A percentile compares a stretch with the other conserved stretches of the same genome.
Conservation (phyloP, 2,329 filamentous ascomycete genomes). For the Talaromyces funiculosus region DNA sequence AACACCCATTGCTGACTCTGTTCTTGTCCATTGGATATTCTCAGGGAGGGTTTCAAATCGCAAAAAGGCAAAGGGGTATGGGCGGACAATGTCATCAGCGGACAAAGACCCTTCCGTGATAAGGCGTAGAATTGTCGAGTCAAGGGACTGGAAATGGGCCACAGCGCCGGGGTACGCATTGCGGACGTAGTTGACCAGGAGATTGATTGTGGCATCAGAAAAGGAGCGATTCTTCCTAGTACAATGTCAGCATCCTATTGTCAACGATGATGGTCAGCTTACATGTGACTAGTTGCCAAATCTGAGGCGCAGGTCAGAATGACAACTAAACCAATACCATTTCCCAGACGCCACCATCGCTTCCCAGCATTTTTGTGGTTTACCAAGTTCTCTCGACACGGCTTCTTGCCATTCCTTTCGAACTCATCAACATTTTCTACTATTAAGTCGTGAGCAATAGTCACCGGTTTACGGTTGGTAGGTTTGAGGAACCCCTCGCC, state of each 20-base stretch:
- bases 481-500: too few relatives aligned
- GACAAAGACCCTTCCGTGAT: neutral
- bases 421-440: neutral
- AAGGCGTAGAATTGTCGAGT: neutral
- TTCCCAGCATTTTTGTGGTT: neutral
- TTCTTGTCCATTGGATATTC: neutral
- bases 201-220: neutral
- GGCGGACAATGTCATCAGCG: neutral
- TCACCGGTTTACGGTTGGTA: neutral
- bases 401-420: neutral
- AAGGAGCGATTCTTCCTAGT: neutral
- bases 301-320: neutral
- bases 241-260: neutral
- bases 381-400: neutral
- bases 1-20: neutral
- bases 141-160: neutral
- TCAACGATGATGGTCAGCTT: neutral
- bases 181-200: neutral
- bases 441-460: neutral
- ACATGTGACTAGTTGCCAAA: neutral
- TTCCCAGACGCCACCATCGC: neutral
- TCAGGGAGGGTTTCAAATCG: neutral
- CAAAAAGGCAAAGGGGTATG: neutral
- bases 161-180: neutral
- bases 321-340: neutral